Evolutionary conservation across 2,329 filamentous ascomycete genomes (phyloP), one percentile per base, ranked within the genome.

Genomic region (Verticillium zaregamsianum): DNA sequence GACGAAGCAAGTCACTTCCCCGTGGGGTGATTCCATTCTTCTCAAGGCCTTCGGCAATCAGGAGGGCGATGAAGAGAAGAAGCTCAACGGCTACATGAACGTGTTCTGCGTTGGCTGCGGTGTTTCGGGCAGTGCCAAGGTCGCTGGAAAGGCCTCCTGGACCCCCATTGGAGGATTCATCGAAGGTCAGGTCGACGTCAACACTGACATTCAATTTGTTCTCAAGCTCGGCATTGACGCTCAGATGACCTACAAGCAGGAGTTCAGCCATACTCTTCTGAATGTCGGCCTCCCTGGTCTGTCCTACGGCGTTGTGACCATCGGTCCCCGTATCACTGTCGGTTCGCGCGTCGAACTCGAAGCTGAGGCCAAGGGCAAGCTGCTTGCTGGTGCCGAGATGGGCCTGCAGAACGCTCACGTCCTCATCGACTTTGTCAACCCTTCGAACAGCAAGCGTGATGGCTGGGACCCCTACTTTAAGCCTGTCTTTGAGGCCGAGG

Each of bases 191-290:
- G 60, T 73, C 37, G 67, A 70, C 40, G 61, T 69, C 20, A 59
- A 61, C 17, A 64, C 66, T 37, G 68, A 70, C 59, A 64, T 72
- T 35, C 59, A 65, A 28, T 62, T 73, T 17, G 64, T 61, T 5
- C 63, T 74, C 54, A 70, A 72, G 57, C 58, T 73, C 2, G 74
- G 73, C 23, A 63, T 76, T 37, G 68, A 73, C 32, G 73, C 72
- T 6, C 57, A 67, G 52, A 59, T 69, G 14, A 63, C 25, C 14
- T 65, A 67, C 40, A 65, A 63, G 15, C 45, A 71, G 11, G 60
- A 64, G 9, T 66, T 71, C 45, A 54, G 60, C 9, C 59, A 57
- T 5, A 59, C 70, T 1, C 67, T 74, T 1, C 65, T 70, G 52
- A 63, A 61, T 32, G 62, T 68, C 37, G 68, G 66, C 28, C 64